Percentiles rank a stretch among this genome's conserved stretches.
Conservation (phyloP, 306 rosid genomes). For the Purshia tridentata region DNA sequence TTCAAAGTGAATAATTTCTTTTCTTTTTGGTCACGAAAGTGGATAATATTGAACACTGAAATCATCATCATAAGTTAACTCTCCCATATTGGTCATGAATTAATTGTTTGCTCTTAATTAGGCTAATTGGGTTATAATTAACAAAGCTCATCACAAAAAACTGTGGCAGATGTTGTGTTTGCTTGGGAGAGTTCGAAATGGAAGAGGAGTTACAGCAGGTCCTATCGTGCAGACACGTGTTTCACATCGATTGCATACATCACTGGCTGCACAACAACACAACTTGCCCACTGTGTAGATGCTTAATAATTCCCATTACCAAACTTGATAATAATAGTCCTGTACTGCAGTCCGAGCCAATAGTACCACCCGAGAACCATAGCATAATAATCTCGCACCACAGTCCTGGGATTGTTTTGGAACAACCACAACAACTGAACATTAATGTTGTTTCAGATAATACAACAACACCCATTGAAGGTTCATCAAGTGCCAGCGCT, state of each 20-base stretch:
- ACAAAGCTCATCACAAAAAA: too few species aligned
- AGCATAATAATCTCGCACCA: constrained; percentile 11
- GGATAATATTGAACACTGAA: background rate
- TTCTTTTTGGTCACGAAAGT: too few species aligned
- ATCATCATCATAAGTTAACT: background rate
- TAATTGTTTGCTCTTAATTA: background rate
- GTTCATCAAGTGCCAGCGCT: constrained; percentile 9
- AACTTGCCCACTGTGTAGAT: constrained; percentile 86
- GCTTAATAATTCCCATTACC: constrained; percentile 49
- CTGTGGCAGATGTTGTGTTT: constrained; percentile 68
- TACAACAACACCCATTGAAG: constrained; percentile 1
- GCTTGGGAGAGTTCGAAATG: constrained; percentile 75
- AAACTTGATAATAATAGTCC: background rate
- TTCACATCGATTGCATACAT: constrained; percentile 70
- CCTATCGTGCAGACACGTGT: constrained; percentile 71
- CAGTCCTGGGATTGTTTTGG: constrained; percentile 20
- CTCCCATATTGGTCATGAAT: too few species aligned
- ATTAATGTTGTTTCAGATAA: background rate
- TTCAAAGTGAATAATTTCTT: background rate
- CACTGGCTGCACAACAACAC: constrained; percentile 74
- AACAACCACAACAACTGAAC: constrained; percentile 5
- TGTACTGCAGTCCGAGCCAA: background rate
- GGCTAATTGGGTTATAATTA: background rate
- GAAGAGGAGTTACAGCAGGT: constrained; percentile 75
- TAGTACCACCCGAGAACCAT: constrained; percentile 3